A percentile compares a stretch with the other conserved stretches of the same genome.
Conservation (phyloP, 768 basidiomycete species). For the Erythrobasidium yunnanense region DNA sequence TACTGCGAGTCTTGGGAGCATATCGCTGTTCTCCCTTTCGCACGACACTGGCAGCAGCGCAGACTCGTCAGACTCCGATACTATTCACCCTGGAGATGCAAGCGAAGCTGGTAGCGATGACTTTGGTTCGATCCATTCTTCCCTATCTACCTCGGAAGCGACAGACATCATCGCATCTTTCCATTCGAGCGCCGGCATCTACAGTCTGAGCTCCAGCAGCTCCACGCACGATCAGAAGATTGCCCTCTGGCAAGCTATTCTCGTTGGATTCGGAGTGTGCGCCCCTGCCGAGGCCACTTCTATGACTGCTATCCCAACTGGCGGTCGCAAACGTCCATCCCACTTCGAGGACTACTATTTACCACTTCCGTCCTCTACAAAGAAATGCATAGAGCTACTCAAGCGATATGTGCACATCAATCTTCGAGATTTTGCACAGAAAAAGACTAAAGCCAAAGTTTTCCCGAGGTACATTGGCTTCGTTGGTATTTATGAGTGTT, state of each 20-base stretch:
- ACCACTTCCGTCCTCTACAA: not conserved
- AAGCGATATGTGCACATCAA: not conserved
- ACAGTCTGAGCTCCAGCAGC: too few relatives aligned
- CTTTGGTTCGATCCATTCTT: too few relatives aligned
- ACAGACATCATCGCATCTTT: too few relatives aligned
- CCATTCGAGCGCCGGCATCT: too few relatives aligned
- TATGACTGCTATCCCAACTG: not conserved
- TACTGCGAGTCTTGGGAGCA: too few relatives aligned
- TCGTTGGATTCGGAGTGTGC: not conserved
- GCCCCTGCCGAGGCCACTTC: not conserved
- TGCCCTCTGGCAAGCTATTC: not conserved
- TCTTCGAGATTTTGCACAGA: not conserved
- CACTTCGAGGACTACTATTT: not conserved
- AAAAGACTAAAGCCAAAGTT: not conserved
- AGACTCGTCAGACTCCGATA: too few relatives aligned
- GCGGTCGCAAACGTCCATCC: too few relatives aligned
- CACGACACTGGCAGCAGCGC: too few relatives aligned
- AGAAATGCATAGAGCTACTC: not conserved
- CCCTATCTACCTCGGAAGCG: too few relatives aligned
- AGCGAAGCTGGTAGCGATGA: too few relatives aligned
- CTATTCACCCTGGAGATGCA: too few relatives aligned
- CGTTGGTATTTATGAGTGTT: not conserved
- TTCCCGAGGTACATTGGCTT: not conserved
- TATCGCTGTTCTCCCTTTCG: too few relatives aligned
- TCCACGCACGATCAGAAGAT: not conserved